phyloP scores from a whole-genome alignment of 495 filamentous ascomycete genomes.

The Paragyromitra xinjiangensis region DNA sequence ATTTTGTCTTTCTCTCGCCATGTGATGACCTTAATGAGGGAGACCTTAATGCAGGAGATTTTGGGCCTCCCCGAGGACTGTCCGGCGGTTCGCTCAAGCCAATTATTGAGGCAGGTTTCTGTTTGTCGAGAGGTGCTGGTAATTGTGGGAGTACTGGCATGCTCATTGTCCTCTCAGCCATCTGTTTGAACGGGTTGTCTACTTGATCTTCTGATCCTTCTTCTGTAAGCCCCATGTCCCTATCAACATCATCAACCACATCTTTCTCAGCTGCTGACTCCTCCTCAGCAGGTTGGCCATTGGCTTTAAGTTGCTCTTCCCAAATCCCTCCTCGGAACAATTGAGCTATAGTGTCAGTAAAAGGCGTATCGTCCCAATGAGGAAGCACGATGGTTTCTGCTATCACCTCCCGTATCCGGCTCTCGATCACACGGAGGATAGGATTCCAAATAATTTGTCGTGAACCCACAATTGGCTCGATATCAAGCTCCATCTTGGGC shows the following conservation, averaged over 20 bases:
- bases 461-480: conserved; percentile 93
- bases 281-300: conserved; percentile 50
- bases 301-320: conserved; percentile 64
- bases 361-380: conserved; percentile 94
- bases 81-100: conserved; percentile 65
- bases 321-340: conserved; percentile 89
- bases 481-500: conserved; percentile 89
- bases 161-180: conserved; percentile 38
- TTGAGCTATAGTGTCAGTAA: conserved; percentile 79
- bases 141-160: conserved; percentile 41
- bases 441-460: conserved; percentile 93
- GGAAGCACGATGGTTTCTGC: conserved; percentile 92
- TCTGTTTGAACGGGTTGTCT: conserved; percentile 21
- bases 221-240: conserved; percentile 51
- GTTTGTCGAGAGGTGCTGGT: conserved; percentile 29
- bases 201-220: conserved; percentile 25
- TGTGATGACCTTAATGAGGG: conserved; percentile 48
- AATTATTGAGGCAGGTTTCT: conserved; percentile 54
- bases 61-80: conserved; percentile 54
- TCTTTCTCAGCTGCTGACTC: conserved; percentile 60
- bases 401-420: conserved; percentile 88
- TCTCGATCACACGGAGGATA: conserved; percentile 92
- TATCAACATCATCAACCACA: conserved; percentile 68
- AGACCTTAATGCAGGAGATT: conserved; percentile 21
- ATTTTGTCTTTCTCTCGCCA: conserved; percentile 52